Percentiles rank a stretch among this genome's conserved stretches.
Evolutionary conservation across 108 stramenopile species (phyloP).

Genomic region (Skeletonema marinoi): DNA sequence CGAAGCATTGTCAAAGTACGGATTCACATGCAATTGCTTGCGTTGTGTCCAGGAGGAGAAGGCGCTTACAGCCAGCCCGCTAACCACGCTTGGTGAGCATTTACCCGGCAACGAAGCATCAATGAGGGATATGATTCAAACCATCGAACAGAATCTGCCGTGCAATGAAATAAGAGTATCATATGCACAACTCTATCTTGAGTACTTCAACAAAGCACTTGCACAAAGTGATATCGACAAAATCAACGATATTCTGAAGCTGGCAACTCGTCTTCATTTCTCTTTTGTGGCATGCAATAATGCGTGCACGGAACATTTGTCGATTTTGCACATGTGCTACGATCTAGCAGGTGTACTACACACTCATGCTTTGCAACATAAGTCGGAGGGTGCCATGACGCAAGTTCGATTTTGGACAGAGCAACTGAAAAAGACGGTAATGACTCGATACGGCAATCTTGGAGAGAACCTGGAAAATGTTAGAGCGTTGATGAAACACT

Average conservation of each 20-base stretch:
- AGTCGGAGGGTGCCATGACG: not conserved
- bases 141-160: constrained; percentile 25
- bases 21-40: constrained; percentile 62
- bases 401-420: constrained; percentile 82
- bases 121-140: constrained; percentile 6
- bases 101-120: not conserved
- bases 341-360: constrained; percentile 48
- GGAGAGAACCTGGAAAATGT: constrained; percentile 62
- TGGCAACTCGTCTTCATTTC: constrained; percentile 69
- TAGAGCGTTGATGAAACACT: constrained; percentile 66
- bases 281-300: constrained; percentile 61
- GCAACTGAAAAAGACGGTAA: constrained; percentile 69
- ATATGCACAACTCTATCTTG: constrained; percentile 56
- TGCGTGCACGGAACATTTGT: constrained; percentile 82
- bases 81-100: not conserved
- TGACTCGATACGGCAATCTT: constrained; percentile 66
- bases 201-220: constrained; percentile 60
- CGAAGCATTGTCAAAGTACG: constrained; percentile 49
- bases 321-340: constrained; percentile 74
- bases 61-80: constrained; percentile 5
- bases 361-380: constrained; percentile 9
- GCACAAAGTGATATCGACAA: constrained; percentile 12
- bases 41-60: constrained; percentile 57
- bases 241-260: constrained; percentile 29
- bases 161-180: constrained; percentile 58